Conservation (phyloP, 2,329 filamentous ascomycete genomes). For the Periconia digitata region DNA sequence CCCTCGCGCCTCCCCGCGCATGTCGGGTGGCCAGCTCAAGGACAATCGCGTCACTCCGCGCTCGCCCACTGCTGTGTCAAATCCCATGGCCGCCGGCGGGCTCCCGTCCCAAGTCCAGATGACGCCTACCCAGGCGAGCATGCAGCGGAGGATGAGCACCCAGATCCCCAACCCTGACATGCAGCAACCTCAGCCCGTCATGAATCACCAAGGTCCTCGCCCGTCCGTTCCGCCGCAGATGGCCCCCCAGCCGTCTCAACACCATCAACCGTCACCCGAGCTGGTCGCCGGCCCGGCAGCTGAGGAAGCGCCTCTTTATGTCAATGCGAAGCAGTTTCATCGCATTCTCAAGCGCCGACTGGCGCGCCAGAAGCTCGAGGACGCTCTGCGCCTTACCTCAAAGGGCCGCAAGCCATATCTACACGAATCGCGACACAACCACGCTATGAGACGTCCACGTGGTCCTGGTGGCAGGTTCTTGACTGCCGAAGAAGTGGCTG, state of each 20-base stretch:
- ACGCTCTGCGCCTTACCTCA: constrained; percentile 85
- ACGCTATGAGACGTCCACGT: constrained; percentile 93
- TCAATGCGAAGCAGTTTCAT: constrained; percentile 98
- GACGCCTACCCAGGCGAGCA: constrained; percentile 35
- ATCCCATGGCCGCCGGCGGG: constrained; percentile 52
- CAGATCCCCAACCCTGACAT: constrained; percentile 52
- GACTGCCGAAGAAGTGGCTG: constrained; percentile 92
- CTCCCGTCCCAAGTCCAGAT: constrained; percentile 44
- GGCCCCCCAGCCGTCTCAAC: constrained; percentile 61
- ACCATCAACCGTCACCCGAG: constrained; percentile 77
- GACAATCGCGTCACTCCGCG: constrained; percentile 69
- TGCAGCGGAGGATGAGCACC: constrained; percentile 45
- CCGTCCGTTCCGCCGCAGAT: constrained; percentile 54
- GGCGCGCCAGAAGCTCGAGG: constrained; percentile 89
- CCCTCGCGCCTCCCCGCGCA: constrained; percentile 70
- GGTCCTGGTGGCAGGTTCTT: constrained; percentile 94
- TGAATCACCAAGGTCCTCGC: constrained; percentile 66
- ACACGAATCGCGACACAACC: constrained; percentile 96
- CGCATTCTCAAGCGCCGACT: constrained; percentile 93
- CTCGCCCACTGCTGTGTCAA: constrained; percentile 72
- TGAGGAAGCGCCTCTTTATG: constrained; percentile 93
- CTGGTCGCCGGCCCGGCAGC: constrained; percentile 65
- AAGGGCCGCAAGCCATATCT: constrained; percentile 97
- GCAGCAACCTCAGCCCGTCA: constrained; percentile 71
- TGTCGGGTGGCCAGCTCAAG: constrained; percentile 69